Evolutionary conservation across 345 rosid genomes (phyloP).

Genomic region (Crucihimalaya himalaica): DNA sequence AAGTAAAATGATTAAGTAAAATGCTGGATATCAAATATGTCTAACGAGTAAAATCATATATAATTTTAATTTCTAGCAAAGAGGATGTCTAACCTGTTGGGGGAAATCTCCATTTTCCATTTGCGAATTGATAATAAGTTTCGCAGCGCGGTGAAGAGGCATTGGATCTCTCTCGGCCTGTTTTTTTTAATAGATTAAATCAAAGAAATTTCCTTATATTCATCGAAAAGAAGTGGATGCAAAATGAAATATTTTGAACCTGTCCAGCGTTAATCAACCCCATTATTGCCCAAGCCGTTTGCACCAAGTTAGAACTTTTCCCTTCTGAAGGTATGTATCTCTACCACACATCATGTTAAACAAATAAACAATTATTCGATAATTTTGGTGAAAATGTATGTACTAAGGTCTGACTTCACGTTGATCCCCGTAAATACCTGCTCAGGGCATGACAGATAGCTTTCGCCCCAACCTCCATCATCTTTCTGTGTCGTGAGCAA

Average conservation of each 20-base stretch:
- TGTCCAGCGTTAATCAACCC: slow-evolving; percentile 61
- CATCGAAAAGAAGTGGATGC: neutral
- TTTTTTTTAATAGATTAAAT: too few relatives aligned
- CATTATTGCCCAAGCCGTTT: slow-evolving; percentile 62
- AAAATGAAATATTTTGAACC: neutral
- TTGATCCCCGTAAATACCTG: slow-evolving; percentile 27
- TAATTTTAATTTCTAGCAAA: neutral
- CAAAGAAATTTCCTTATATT: neutral
- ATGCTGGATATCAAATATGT: too few relatives aligned
- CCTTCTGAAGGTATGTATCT: slow-evolving; percentile 51
- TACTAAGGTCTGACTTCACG: too few relatives aligned
- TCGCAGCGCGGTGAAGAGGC: slow-evolving; percentile 70
- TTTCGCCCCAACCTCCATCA: slow-evolving; percentile 15
- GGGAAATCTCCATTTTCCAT: slow-evolving; percentile 68
- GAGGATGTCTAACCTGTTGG: slow-evolving; percentile 50
- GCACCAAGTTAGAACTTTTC: slow-evolving; percentile 55
- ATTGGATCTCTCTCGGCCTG: slow-evolving; percentile 55
- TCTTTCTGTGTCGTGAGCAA: neutral
- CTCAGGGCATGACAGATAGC: slow-evolving; percentile 52
- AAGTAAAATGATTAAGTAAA: too few relatives aligned
- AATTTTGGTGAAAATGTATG: too few relatives aligned
- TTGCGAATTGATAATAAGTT: slow-evolving; percentile 69
- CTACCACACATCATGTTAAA: slow-evolving; percentile 33
- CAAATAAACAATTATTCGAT: neutral
- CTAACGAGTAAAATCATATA: too few relatives aligned